Evolutionary conservation across 345 rosid species (phyloP).

Genomic region (Dipteronia dyeriana): DNA sequence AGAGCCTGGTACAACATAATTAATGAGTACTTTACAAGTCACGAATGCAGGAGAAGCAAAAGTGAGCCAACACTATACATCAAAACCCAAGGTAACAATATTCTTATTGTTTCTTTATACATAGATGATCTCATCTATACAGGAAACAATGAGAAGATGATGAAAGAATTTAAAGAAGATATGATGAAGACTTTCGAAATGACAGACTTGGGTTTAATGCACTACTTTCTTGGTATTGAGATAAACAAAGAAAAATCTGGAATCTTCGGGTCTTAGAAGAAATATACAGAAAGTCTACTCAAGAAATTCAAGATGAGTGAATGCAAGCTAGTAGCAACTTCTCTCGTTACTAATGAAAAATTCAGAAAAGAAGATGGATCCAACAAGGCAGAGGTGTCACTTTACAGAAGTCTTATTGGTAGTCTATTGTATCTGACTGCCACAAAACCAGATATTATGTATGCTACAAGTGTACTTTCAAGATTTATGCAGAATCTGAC

Average conservation of each 20-base stretch:
- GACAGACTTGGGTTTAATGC: no score
- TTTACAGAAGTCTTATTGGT: conserved; percentile 8
- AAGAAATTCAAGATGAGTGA: no score
- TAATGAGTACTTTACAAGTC: background rate
- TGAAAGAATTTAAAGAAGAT: background rate
- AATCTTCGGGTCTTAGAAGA: background rate
- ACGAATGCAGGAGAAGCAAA: background rate
- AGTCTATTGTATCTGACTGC: background rate
- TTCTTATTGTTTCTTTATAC: background rate
- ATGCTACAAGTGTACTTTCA: background rate
- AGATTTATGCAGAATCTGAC: background rate
- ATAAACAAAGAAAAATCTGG: background rate
- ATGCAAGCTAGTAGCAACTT: no score
- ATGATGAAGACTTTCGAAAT: background rate
- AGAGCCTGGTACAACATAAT: background rate
- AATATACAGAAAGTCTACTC: background rate
- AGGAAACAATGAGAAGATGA: background rate
- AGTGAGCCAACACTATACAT: background rate
- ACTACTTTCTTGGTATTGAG: conserved; percentile 2
- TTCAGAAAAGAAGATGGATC: no score
- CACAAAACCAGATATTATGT: background rate
- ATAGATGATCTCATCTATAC: background rate
- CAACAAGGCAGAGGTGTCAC: background rate
- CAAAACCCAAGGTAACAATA: background rate
- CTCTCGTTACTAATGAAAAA: no score